Evolutionary conservation across 306 rosid genomes (phyloP).

Genomic region (Castanea crenata): DNA sequence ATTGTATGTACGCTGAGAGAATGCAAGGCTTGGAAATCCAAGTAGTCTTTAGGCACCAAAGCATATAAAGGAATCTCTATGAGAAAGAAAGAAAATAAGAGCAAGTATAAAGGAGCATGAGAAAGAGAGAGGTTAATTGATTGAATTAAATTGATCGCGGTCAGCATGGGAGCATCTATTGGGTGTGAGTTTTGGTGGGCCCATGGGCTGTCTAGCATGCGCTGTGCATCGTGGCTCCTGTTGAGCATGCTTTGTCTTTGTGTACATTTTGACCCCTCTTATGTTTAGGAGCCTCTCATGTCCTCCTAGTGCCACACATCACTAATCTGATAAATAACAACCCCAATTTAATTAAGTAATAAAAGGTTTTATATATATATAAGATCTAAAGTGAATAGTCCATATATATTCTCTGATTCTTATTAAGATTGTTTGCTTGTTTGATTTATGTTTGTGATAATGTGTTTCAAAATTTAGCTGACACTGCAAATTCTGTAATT

Average conservation of each 20-base stretch:
- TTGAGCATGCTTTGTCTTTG: slow-evolving; percentile 73
- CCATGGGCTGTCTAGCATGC: slow-evolving; percentile 90
- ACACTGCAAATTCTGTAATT: neutral
- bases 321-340: neutral
- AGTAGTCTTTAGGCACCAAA: neutral
- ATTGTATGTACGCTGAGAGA: neutral
- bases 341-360: neutral
- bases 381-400: neutral
- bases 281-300: slow-evolving; percentile 14
- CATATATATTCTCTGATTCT: no score
- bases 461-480: neutral
- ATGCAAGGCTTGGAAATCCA: neutral
- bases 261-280: slow-evolving; percentile 37
- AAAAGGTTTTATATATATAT: neutral
- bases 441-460: neutral
- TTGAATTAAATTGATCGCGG: slow-evolving; percentile 26
- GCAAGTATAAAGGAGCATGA: neutral
- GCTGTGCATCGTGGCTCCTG: slow-evolving; percentile 51
- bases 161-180: slow-evolving; percentile 35
- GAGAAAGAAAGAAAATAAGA: neutral
- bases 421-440: neutral
- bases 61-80: neutral
- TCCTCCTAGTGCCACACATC: slow-evolving; percentile 16
- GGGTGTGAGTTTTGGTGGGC: slow-evolving; percentile 60
- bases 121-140: neutral